These are phyloP conservation scores for Athelia psychrophila DNA, from an alignment of 1,284 basidiomycete species.

Conservation along the genomic window DNA sequence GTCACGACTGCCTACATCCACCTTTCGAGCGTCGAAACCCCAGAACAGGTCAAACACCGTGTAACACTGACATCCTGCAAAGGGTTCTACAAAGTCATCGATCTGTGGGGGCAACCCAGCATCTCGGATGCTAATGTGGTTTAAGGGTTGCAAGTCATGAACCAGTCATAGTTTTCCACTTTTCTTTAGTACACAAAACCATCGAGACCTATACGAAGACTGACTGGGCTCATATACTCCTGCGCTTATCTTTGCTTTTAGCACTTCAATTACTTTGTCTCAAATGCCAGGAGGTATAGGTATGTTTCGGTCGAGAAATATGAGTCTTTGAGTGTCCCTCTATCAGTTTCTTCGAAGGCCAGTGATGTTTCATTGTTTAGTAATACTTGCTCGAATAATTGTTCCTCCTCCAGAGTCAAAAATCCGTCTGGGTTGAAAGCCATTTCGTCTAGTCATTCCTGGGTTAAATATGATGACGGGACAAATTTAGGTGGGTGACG, in stretches of 20 bases:
- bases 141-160: slow-evolving; percentile 25
- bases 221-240: slow-evolving; percentile 23
- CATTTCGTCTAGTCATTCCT: slow-evolving; percentile 10
- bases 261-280: slow-evolving; percentile 27
- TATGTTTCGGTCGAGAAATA: slow-evolving; percentile 36
- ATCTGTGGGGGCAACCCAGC: slow-evolving; percentile 28
- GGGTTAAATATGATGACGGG: slow-evolving; percentile 1
- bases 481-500: slow-evolving; percentile 5
- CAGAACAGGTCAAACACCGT: slow-evolving; percentile 14
- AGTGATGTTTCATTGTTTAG: slow-evolving; percentile 23
- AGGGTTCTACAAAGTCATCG: slow-evolving; percentile 15
- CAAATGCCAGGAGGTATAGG: slow-evolving; percentile 35
- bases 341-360: slow-evolving; percentile 30
- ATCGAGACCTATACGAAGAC: slow-evolving; percentile 22
- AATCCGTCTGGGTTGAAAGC: slow-evolving; percentile 22
- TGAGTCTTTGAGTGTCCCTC: slow-evolving; percentile 28
- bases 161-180: slow-evolving; percentile 22
- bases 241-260: slow-evolving; percentile 20
- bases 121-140: slow-evolving; percentile 18
- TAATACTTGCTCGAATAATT: slow-evolving; percentile 26
- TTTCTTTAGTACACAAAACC: slow-evolving; percentile 30
- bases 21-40: slow-evolving; percentile 14
- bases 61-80: slow-evolving; percentile 15
- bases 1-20: slow-evolving; percentile 13
- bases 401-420: slow-evolving; percentile 26